Base-by-base conservation (phyloP, 2,329 filamentous ascomycete species). In the Erysiphe neolycopersici region DNA sequence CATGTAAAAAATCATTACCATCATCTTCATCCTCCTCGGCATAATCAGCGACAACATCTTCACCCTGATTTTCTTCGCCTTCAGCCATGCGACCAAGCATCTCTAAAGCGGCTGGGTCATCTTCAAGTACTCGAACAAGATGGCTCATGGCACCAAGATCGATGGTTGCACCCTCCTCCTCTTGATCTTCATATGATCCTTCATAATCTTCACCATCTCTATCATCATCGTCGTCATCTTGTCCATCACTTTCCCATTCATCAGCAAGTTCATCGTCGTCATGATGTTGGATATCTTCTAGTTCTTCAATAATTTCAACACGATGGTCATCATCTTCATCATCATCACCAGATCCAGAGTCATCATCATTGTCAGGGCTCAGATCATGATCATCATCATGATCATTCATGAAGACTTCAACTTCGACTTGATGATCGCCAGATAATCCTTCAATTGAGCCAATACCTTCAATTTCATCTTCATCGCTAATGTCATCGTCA, bases 401-500 rank as follows among this genome's bases (percentile, higher is more conserved):
- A 8, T 76, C 75, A n/a, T 80, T 79, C 65, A 94, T 80, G 48
- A 92, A 81, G 51, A 95, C 72, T 60, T 78, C 73, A 46, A 79
- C 69, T 44, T 61, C 53, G 13, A 76, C 65, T 19, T 64, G 68
- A 39, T 71, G 67, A 39, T 76, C 70, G 33, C 71, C 72, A 44
- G 71, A 65, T 17, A 76, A 63, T 42, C 72, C 79, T 62, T 93
- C 85, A 43, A 94, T 80, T 33, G 81, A 75, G 5, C 84, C 87
- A 67, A 91, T 85, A 35, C 76, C 80, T 47, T 75, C 76, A 67
- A 91, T 84, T 48, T 79, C 68, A 47, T 91, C 82, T 46, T 89
- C 81, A 54, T 91, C 87, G 53, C 85, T 93, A 46, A 93, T 75
- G 45, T 87, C 79, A 51, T 89, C 81, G 53, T 84, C 80, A 46